Evolutionary conservation across 202 grass and related monocot genomes (phyloP), one percentile per base, ranked within the genome.

Genomic region (Setaria viridis): DNA sequence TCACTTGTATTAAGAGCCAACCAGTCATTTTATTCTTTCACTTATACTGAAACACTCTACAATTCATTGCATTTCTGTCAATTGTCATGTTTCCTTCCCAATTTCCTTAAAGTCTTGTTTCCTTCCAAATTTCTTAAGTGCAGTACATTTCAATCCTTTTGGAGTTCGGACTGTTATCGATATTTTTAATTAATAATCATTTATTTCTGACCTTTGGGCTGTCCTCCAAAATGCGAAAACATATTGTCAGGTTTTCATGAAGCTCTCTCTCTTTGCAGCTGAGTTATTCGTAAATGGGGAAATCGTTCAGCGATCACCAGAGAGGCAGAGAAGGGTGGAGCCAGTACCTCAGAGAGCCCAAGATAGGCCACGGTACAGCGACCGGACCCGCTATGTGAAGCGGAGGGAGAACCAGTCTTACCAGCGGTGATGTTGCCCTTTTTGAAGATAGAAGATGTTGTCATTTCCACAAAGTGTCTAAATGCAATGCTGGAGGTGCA

Each of bases 321-420:
- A 99, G 77, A 94, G 97, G 73, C 97, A 99, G 82, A 96, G 88
- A 86, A 91, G 92, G 85, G 92, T 99, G 51, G 94, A 99, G 48
- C 92, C 97, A 0, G 88, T 92, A 14, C 97, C 92, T 42, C 97
- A 92, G 69, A 96, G 90, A 87, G 92, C 94, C 76, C 94, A 94
- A 82, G 97, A 96, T 51, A 91, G 93, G 78, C 97, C 97, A 2
- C 81, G 93, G 55, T 92, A 99, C 77, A 96, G 93, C 51, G 93
- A 99, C 56, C 89, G 96, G 33, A 99, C 93, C 37, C 89, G 96
- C 20, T 99, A 99, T 21, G 93, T 94, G 76, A 96, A 93, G 77
- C 63, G 90, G 34, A 94, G 92, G 87, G 97, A 96, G 76, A 99
- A 92, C 67, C 93, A 87, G 7, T 57, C 85, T 12, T 87, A 87